Evolutionary conservation across 2,329 filamentous ascomycete species (phyloP).

Genomic region (Hortaea sp.): DNA sequence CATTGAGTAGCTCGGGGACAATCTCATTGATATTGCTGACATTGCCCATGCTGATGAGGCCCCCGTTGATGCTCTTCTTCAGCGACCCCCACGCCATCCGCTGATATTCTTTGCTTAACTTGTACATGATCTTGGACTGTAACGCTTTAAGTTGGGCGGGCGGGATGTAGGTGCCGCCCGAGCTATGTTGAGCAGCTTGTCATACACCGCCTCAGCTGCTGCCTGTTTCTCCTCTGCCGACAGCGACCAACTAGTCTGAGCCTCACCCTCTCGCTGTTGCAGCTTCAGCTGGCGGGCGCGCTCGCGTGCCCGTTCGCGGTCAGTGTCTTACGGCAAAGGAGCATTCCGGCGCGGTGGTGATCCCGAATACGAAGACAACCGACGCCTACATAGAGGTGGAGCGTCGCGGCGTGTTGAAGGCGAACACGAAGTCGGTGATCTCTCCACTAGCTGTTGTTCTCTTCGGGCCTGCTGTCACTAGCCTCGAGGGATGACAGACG

Average conservation of each 20-base stretch:
- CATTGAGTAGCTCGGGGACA: constrained; percentile 86
- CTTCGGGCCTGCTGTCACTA: constrained; percentile 4
- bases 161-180: constrained; percentile 92
- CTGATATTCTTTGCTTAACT: constrained; percentile 92
- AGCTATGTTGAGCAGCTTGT: constrained; percentile 85
- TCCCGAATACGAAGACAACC: constrained; percentile 16
- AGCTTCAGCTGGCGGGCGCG: constrained; percentile 42
- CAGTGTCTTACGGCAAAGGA: constrained; percentile 38
- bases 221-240: constrained; percentile 78
- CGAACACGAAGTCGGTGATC: constrained; percentile 24
- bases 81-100: constrained; percentile 98
- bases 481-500: constrained; percentile 19
- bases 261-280: constrained; percentile 29
- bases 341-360: constrained; percentile 25
- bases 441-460: constrained; percentile 17
- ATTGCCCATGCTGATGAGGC: constrained; percentile 96
- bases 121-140: constrained; percentile 94
- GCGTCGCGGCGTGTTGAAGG: constrained; percentile 26
- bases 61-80: constrained; percentile 95
- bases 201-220: constrained; percentile 82
- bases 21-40: constrained; percentile 96
- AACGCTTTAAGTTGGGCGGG: constrained; percentile 82
- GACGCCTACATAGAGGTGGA: constrained; percentile 18
- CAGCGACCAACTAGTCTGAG: constrained; percentile 41
- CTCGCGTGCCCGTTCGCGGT: constrained; percentile 41